Conservation (phyloP, 1,139 yeast genomes). For the Sugiyamaella castrensis region DNA sequence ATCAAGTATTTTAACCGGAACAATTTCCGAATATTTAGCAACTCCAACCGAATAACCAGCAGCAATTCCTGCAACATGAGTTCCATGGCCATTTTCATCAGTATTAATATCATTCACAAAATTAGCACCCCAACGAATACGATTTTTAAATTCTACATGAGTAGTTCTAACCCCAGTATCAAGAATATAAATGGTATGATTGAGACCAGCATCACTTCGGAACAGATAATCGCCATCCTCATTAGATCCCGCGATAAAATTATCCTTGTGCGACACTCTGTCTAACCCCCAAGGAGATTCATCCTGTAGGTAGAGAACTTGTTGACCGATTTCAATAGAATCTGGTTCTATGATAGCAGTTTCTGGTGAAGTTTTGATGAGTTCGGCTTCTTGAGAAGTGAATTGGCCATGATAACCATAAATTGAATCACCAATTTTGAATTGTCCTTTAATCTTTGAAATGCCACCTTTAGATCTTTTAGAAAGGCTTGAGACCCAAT, state of each 20-base stretch:
- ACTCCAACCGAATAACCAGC: conserved; percentile 45
- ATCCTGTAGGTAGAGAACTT: conserved; percentile 34
- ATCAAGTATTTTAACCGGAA: conserved; percentile 41
- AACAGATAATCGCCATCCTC: conserved; percentile 40
- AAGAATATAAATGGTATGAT: conserved; percentile 53
- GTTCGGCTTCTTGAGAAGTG: conserved; percentile 33
- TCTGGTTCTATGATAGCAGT: conserved; percentile 51
- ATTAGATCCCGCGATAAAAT: conserved; percentile 14
- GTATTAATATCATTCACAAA: conserved; percentile 35
- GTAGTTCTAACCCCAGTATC: conserved; percentile 47
- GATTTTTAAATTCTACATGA: conserved; percentile 50
- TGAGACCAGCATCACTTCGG: conserved; percentile 49
- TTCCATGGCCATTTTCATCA: conserved; percentile 41
- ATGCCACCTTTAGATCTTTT: too few species aligned
- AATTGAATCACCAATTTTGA: conserved; percentile 45
- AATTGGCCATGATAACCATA: conserved; percentile 32
- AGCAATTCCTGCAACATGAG: conserved; percentile 47
- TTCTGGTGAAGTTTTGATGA: conserved; percentile 43
- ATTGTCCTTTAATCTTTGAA: conserved; percentile 48
- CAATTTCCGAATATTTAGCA: conserved; percentile 44
- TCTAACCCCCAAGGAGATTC: conserved; percentile 59
- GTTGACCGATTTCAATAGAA: conserved; percentile 32
- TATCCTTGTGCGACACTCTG: conserved; percentile 43
- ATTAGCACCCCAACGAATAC: conserved; percentile 42
- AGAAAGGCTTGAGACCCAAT: not conserved